phyloP scores from a whole-genome alignment of 2,329 filamentous ascomycete genomes.

The Pseudogymnoascus verrucosus region DNA sequence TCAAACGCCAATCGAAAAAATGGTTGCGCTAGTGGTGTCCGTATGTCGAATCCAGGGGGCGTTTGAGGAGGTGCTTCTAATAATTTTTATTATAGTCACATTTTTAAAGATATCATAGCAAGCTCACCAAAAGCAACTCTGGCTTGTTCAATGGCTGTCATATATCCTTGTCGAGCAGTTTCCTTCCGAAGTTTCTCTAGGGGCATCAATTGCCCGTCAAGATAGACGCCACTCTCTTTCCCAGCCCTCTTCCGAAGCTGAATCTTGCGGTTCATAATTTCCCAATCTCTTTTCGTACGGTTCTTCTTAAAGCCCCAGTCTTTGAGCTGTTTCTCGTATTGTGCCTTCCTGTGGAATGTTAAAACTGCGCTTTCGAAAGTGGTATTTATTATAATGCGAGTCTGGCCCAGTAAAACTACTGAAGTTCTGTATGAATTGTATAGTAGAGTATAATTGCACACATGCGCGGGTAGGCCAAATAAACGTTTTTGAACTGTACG shows the following conservation, averaged over 20 bases:
- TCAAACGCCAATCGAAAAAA: neutral
- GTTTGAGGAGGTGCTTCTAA: slow-evolving; percentile 6
- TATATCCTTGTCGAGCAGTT: slow-evolving; percentile 7
- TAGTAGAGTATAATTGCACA: neutral
- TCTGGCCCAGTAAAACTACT: neutral
- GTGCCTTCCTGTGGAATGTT: slow-evolving; percentile 10
- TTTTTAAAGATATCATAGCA: neutral
- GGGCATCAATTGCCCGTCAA: slow-evolving; percentile 3
- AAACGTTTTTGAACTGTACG: neutral
- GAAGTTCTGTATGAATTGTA: neutral
- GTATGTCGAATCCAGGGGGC: slow-evolving; percentile 9
- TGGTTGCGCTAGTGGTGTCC: neutral
- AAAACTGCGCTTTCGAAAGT: neutral
- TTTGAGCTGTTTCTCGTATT: slow-evolving; percentile 14
- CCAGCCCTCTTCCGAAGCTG: slow-evolving; percentile 1
- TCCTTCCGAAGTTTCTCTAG: slow-evolving; percentile 12
- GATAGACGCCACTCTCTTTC: slow-evolving; percentile 7
- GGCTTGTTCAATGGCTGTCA: neutral
- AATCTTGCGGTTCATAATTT: slow-evolving; percentile 4
- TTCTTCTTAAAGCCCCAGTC: slow-evolving; percentile 13
- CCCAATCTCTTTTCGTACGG: slow-evolving; percentile 11
- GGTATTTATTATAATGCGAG: neutral
- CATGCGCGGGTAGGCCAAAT: neutral
- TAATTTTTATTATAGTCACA: neutral
- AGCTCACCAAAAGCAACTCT: neutral